phyloP scores from a whole-genome alignment of 2,329 filamentous ascomycete genomes.

The Aspergillus persii region DNA sequence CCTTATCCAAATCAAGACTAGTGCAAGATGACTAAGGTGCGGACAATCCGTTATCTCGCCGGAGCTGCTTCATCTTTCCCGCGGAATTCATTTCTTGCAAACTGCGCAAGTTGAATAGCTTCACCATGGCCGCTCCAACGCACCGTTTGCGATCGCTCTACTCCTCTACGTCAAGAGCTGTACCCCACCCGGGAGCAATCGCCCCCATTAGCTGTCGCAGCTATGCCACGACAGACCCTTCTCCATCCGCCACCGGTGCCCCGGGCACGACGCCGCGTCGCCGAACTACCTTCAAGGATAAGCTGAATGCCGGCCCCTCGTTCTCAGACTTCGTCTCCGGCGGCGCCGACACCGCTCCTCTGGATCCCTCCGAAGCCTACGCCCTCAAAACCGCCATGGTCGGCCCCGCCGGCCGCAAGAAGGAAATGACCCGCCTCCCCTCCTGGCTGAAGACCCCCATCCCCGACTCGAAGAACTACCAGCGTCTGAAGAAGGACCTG shows the following conservation, averaged over 20 bases:
- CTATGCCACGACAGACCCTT: constrained; percentile 41
- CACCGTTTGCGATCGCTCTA: constrained; percentile 32
- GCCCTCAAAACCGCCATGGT: constrained; percentile 61
- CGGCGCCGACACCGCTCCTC: constrained; percentile 38
- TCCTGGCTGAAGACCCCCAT: constrained; percentile 97
- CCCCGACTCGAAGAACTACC: constrained; percentile 80
- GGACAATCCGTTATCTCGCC: constrained; percentile 7
- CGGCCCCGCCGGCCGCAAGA: constrained; percentile 61
- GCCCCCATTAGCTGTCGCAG: constrained; percentile 24
- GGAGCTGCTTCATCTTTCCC: constrained; percentile 22
- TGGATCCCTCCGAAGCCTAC: constrained; percentile 53
- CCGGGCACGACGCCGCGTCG: constrained; percentile 57
- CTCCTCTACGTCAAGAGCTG: constrained; percentile 22
- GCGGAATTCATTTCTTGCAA: constrained; percentile 26
- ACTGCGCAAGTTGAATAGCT: constrained; percentile 10
- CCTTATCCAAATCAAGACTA: constrained; percentile 2
- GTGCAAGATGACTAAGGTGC: constrained; percentile 2
- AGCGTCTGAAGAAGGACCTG: constrained; percentile 91
- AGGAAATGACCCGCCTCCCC: constrained; percentile 72
- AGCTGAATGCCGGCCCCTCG: constrained; percentile 62
- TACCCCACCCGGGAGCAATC: constrained; percentile 17
- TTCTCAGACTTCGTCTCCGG: constrained; percentile 62
- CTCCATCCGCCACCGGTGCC: constrained; percentile 31
- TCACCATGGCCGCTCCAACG: constrained; percentile 35
- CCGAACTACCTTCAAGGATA: constrained; percentile 59